These are phyloP conservation scores for Haplosporangium sp. DNA, from an alignment of 371 early-diverging fungal species.

Conservation along the genomic window DNA sequence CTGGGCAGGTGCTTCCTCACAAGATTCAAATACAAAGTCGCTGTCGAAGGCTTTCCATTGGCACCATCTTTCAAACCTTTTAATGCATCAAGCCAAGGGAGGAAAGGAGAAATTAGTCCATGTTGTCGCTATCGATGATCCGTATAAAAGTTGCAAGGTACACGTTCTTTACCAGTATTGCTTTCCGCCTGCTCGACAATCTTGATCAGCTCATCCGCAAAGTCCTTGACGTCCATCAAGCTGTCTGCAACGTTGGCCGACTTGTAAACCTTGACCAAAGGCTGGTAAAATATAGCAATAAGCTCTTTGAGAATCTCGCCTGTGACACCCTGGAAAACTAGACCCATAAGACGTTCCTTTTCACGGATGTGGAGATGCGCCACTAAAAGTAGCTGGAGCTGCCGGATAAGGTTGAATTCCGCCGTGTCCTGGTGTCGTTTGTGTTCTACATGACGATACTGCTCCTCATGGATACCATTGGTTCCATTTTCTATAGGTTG, in stretches of 20 bases:
- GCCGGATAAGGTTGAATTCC: conserved; percentile 51
- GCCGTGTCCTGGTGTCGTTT: not conserved
- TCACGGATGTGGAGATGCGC: conserved; percentile 66
- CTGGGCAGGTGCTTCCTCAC: conserved; percentile 65
- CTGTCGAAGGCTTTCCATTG: conserved; percentile 28
- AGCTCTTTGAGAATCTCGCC: conserved; percentile 72
- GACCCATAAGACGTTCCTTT: conserved; percentile 64
- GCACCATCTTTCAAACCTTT: conserved; percentile 17
- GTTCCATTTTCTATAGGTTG: not conserved
- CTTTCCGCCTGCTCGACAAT: conserved; percentile 61
- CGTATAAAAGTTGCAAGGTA: too few relatives aligned
- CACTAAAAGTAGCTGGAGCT: conserved; percentile 62
- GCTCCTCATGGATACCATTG: not conserved
- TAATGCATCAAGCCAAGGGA: not conserved
- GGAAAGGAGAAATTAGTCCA: not conserved
- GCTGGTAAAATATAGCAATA: conserved; percentile 73
- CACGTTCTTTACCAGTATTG: conserved; percentile 31
- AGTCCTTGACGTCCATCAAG: conserved; percentile 65
- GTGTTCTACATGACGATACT: too few relatives aligned
- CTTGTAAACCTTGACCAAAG: conserved; percentile 73
- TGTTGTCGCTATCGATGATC: too few relatives aligned
- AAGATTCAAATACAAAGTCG: conserved; percentile 56
- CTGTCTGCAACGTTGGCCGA: conserved; percentile 74
- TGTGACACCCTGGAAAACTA: conserved; percentile 73
- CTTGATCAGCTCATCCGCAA: conserved; percentile 69